Evolutionary conservation across 192 early-diverging fungal species (phyloP).

Genomic region (Phlyctochytrium bullatum): DNA sequence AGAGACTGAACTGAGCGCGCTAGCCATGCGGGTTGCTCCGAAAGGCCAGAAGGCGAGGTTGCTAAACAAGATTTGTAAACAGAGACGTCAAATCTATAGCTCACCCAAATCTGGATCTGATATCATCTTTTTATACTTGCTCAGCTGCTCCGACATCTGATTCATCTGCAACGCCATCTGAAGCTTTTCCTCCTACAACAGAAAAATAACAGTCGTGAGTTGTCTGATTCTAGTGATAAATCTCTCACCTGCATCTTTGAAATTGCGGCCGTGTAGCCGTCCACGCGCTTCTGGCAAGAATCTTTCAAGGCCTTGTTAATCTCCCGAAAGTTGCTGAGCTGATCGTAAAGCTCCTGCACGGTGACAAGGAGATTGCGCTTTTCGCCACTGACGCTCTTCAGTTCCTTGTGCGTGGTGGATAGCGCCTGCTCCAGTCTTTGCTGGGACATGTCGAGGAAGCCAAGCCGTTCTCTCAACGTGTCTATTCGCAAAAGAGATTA

Average conservation of each 20-base stretch:
- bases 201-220: background rate
- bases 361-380: conserved; percentile 8
- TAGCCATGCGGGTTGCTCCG: background rate
- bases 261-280: conserved; percentile 12
- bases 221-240: background rate
- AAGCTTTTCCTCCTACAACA: conserved; percentile 6
- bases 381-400: conserved; percentile 7
- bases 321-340: conserved; percentile 26
- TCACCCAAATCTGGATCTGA: background rate
- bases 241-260: conserved; percentile 17
- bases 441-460: background rate
- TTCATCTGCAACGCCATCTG: background rate
- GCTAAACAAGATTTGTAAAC: background rate
- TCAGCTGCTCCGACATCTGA: background rate
- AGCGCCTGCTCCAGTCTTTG: conserved; percentile 17
- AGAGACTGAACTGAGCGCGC: background rate
- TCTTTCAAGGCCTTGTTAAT: conserved; percentile 26
- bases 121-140: background rate
- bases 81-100: background rate
- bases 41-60: background rate
- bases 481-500: no score
- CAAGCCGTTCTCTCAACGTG: no score
- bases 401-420: conserved; percentile 9
- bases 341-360: conserved; percentile 21
- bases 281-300: conserved; percentile 13